These are phyloP conservation scores for Penicillium sp. DNA, from an alignment of 2,329 filamentous ascomycete genomes.

Conservation along the genomic window DNA sequence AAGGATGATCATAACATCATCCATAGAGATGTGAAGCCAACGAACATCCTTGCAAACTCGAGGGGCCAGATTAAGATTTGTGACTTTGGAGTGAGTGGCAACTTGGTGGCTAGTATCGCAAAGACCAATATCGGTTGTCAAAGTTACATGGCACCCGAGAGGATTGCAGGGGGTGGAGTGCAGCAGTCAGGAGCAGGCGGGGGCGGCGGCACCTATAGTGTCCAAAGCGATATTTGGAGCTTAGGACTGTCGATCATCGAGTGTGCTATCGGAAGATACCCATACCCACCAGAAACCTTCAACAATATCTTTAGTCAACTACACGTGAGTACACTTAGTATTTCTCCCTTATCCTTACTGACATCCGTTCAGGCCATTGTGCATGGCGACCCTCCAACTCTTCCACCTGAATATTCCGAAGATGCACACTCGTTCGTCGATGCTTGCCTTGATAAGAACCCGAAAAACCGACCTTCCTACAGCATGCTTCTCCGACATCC, in stretches of 20 bases:
- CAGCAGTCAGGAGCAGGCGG: constrained; percentile 70
- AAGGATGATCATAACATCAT: constrained; percentile 99
- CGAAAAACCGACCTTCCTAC: constrained; percentile 91
- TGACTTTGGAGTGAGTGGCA: constrained; percentile 96
- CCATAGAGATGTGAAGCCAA: constrained; percentile 96
- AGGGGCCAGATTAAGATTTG: constrained; percentile 95
- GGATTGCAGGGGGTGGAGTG: constrained; percentile 86
- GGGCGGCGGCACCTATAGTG: constrained; percentile 91
- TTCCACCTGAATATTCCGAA: constrained; percentile 82
- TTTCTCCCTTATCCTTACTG: constrained; percentile 2
- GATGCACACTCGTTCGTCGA: constrained; percentile 84
- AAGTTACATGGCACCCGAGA: constrained; percentile 98
- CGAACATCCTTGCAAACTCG: constrained; percentile 94
- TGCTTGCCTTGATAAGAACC: constrained; percentile 89
- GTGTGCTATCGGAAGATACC: constrained; percentile 91
- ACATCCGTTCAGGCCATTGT: constrained; percentile 78
- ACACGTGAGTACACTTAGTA: constrained; percentile 70
- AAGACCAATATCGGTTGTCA: constrained; percentile 99
- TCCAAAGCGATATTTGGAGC: constrained; percentile 98
- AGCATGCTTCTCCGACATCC: constrained; percentile 85
- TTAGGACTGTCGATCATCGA: constrained; percentile 93
- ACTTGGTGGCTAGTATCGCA: constrained; percentile 94
- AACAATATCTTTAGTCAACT: constrained; percentile 98
- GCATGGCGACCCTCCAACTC: constrained; percentile 89
- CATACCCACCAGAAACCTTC: constrained; percentile 95